A percentile compares a stretch with the other conserved stretches of the same genome.
Conservation (phyloP, 2,329 filamentous ascomycete genomes). For the Aspergillus bombycis region DNA sequence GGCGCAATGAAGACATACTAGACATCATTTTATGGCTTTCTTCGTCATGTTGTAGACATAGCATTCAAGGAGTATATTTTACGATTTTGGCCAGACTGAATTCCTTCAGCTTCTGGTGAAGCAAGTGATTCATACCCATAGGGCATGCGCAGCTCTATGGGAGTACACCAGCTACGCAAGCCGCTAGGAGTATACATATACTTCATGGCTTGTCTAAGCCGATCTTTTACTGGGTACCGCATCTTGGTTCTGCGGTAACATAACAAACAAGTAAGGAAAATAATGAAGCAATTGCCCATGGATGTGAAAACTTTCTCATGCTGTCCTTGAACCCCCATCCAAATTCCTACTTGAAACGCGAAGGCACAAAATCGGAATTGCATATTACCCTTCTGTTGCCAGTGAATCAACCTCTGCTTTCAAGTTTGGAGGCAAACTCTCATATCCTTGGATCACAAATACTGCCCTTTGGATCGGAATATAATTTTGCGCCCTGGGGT, state of each 20-base stretch:
- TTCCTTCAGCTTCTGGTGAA: not conserved
- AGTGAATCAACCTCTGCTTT: not conserved
- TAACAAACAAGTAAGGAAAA: too few species aligned
- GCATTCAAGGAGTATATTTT: not conserved
- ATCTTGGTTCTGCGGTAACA: not conserved
- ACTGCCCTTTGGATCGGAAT: conserved; percentile 10
- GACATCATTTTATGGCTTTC: not conserved
- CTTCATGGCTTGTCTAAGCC: not conserved
- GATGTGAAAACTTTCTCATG: too few species aligned
- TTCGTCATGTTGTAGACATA: not conserved
- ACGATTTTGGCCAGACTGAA: not conserved
- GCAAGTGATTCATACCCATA: not conserved
- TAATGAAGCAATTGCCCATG: too few species aligned
- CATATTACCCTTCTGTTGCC: not conserved
- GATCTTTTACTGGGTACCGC: not conserved
- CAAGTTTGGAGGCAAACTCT: not conserved
- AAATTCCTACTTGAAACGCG: not conserved
- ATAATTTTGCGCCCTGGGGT: not conserved
- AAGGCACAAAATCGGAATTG: not conserved
- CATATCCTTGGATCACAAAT: not conserved
- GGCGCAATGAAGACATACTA: conserved; percentile 13
- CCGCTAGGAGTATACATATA: not conserved
- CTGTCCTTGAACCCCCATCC: too few species aligned
- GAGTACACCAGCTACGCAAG: not conserved
- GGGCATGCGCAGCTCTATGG: not conserved